Percentiles rank a stretch among this genome's conserved stretches.
Conservation (phyloP, 2,329 filamentous ascomycete species). For the Drechslerella dactyloides region DNA sequence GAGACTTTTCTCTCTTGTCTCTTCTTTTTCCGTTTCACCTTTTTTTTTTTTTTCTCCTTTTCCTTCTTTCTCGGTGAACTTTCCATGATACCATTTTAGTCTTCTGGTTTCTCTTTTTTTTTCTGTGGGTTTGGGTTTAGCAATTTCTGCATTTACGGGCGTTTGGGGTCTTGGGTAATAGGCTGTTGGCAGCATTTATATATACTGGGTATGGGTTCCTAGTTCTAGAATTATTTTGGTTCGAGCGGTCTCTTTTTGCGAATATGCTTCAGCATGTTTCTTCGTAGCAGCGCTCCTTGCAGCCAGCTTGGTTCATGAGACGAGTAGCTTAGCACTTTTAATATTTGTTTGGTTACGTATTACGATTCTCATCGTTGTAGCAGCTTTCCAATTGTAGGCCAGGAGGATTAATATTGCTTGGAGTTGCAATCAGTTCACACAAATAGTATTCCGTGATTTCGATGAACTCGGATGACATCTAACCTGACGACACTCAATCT, state of each 20-base stretch:
- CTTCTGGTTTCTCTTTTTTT: not conserved
- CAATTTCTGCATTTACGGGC: conserved; percentile 1
- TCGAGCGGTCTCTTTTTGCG: conserved; percentile 18
- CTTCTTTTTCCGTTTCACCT: conserved; percentile 18
- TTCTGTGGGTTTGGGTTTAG: not conserved
- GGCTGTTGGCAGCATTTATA: conserved; percentile 19
- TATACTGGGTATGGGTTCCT: conserved; percentile 14
- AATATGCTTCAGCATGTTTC: not conserved
- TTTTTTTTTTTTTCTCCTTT: not conserved
- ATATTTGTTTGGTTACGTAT: no score
- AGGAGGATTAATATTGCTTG: no score
- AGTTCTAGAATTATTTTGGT: conserved; percentile 44
- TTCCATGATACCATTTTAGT: not conserved
- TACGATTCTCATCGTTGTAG: no score
- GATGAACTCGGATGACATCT: no score
- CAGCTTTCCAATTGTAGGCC: no score
- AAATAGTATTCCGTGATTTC: no score
- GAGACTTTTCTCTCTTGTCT: conserved; percentile 3
- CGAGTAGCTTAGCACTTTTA: no score
- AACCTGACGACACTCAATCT: no score
- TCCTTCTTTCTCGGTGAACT: not conserved
- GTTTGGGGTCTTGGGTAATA: not conserved
- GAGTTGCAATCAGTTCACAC: no score
- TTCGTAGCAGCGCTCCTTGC: not conserved
- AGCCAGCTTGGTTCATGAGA: no score